Evolutionary conservation across 257 asterid species (phyloP).

Genomic region (Cordia subcordata): DNA sequence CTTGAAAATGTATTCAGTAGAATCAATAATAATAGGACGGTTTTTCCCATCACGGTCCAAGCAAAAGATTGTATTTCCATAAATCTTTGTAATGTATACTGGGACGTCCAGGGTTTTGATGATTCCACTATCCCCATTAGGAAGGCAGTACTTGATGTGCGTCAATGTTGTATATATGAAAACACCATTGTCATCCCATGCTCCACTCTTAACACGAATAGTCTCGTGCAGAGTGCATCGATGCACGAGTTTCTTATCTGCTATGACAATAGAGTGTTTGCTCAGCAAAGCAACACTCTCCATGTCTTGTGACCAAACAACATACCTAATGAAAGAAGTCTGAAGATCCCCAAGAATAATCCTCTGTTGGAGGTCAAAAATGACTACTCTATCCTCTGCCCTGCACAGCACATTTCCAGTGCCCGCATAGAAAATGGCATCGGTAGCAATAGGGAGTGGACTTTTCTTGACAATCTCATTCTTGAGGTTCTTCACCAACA

Average conservation of each 20-base stretch:
- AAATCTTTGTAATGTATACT: conserved; percentile 78
- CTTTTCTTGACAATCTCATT: conserved; percentile 77
- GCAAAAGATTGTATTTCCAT: conserved; percentile 85
- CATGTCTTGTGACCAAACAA: conserved; percentile 96
- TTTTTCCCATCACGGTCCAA: conserved; percentile 94
- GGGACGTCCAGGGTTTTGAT: conserved; percentile 92
- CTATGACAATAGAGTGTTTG: conserved; percentile 92
- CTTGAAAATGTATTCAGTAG: conserved; percentile 85
- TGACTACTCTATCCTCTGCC: conserved; percentile 92
- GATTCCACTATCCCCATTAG: conserved; percentile 95
- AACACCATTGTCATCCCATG: conserved; percentile 98
- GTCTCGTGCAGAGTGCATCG: conserved; percentile 99
- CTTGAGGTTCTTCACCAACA: conserved; percentile 66
- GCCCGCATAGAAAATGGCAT: conserved; percentile 94
- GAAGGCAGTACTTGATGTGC: conserved; percentile 95
- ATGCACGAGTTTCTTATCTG: conserved; percentile 87
- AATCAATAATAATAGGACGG: conserved; percentile 85
- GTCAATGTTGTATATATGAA: conserved; percentile 89
- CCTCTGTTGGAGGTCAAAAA: conserved; percentile 93
- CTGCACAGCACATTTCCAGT: conserved; percentile 90
- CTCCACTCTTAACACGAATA: conserved; percentile 97
- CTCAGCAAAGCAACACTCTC: conserved; percentile 90
- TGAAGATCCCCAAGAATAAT: conserved; percentile 79
- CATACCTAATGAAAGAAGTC: conserved; percentile 76
- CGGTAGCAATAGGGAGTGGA: conserved; percentile 69